Evolutionary conservation across 169 alveolate genomes (phyloP), one percentile per base, ranked within the genome.

Genomic region (Toxoplasma gondii): DNA sequence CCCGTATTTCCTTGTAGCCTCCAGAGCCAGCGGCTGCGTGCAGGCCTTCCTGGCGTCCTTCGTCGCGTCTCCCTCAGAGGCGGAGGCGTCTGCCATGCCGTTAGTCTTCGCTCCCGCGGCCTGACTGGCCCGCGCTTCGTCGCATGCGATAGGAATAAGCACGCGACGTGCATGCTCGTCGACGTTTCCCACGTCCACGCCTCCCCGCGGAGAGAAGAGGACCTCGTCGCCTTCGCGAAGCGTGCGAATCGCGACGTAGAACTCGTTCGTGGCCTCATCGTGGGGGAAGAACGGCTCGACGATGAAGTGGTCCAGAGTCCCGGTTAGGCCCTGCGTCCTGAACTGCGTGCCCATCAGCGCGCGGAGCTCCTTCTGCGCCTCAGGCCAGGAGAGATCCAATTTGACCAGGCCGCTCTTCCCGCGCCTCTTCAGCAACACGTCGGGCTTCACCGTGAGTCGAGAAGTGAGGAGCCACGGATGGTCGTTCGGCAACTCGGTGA

Each of bases 381-480:
- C 80, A 4, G 16, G 80, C 88, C 93, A 93, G 74, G 49, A 34
- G 44, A 39, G 43, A 36, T 45, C 87, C 88, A 95, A 84, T 43
- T 93, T 93, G 74, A 95, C 92, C 81, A 95, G 78, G 27, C 96
- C 96, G 34, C 93, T 92, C 93, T 95, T 93, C 58, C 97, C 97
- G 27, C 97, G 96, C 12, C 97, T 83, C 96, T 93, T 93, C 83
- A 95, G 93, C 92, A 95, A 91, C 93, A 93, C 96, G 74, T 95
- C 97, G 29, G 97, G 96, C 95, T 95, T 95, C 91, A 91, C 95
- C 43, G 93, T 95, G 80, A 95, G 82, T 0, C 74, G 88, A n/a
- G 38, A 54, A 34, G 80, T 70, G 44, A 84, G 81, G 81, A 92
- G 88, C 95, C 95, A 92, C 69, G 95, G 95, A 31, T 49, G 64